A percentile compares a stretch with the other conserved stretches of the same genome.
Conservation (phyloP, 257 asterid species). For the Solanum pinnatisectum region DNA sequence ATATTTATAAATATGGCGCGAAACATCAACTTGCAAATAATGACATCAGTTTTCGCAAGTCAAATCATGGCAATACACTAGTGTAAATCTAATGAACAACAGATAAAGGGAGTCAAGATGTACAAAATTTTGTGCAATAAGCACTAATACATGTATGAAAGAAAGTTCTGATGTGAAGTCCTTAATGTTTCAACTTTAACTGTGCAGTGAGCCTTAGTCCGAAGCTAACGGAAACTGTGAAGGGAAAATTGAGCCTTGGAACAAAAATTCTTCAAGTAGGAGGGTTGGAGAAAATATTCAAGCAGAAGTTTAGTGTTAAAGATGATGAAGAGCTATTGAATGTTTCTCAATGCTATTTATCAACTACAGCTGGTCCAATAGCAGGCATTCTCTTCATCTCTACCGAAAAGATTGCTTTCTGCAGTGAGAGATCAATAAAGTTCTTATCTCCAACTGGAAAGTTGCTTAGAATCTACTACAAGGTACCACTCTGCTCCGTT, state of each 20-base stretch:
- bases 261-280: constrained; percentile 17
- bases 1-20: too few relatives aligned
- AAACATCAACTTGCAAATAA: background rate
- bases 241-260: constrained; percentile 40
- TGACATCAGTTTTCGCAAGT: background rate
- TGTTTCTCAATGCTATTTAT: constrained; percentile 31
- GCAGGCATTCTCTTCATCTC: constrained; percentile 33
- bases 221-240: constrained; percentile 29
- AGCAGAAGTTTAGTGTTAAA: background rate
- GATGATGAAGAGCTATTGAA: constrained; percentile 21
- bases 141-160: background rate
- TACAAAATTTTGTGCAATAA: background rate
- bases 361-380: constrained; percentile 31
- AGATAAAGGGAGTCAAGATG: background rate
- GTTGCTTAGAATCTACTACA: constrained; percentile 20
- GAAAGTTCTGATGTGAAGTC: background rate
- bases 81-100: background rate
- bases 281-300: constrained; percentile 3
- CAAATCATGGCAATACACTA: background rate
- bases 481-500: constrained; percentile 5
- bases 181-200: background rate
- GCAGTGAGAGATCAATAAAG: constrained; percentile 40
- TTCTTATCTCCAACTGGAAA: constrained; percentile 25
- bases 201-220: constrained; percentile 34
- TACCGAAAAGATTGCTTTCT: constrained; percentile 23